Conservation (phyloP, 1,284 basidiomycete species). For the Tylopilus sp. region DNA sequence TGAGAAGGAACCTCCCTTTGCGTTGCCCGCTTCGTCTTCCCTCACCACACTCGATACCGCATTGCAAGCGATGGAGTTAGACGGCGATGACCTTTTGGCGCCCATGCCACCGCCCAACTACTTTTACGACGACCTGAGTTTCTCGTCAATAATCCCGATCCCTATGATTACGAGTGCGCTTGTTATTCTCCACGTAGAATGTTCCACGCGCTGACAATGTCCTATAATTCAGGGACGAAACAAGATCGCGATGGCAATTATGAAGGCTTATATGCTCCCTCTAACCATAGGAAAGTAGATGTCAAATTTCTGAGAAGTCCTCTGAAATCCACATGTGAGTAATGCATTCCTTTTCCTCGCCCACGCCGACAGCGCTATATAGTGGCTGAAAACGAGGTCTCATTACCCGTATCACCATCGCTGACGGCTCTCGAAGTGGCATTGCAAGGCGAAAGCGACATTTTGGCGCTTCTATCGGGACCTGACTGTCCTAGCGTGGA, state of each 20-base stretch:
- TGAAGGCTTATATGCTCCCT: not conserved
- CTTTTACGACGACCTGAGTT: conserved; percentile 9
- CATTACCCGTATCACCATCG: conserved; percentile 8
- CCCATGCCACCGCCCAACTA: not conserved
- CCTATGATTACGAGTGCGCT: conserved; percentile 2
- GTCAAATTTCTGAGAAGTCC: conserved; percentile 2
- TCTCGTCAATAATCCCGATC: not conserved
- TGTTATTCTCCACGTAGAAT: not conserved
- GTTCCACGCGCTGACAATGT: not conserved
- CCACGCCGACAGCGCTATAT: conserved; percentile 4
- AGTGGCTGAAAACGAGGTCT: conserved; percentile 2
- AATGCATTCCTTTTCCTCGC: not conserved
- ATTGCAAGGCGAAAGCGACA: not conserved
- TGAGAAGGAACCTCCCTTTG: not conserved
- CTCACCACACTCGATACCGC: conserved; percentile 12
- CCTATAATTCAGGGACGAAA: not conserved
- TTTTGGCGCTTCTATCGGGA: conserved; percentile 6
- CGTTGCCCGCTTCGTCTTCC: conserved; percentile 13
- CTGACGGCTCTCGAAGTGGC: conserved; percentile 5
- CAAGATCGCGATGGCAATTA: not conserved
- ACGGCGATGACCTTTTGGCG: conserved; percentile 3
- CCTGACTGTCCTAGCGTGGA: conserved; percentile 4
- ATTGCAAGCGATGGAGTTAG: conserved; percentile 5
- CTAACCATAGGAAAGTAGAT: not conserved
- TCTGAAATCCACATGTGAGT: conserved; percentile 8